A percentile compares a stretch with the other conserved stretches of the same genome.
Evolutionary conservation across 2,329 filamentous ascomycete species (phyloP).

Genomic region (Sporothrix pseudoabietina): DNA sequence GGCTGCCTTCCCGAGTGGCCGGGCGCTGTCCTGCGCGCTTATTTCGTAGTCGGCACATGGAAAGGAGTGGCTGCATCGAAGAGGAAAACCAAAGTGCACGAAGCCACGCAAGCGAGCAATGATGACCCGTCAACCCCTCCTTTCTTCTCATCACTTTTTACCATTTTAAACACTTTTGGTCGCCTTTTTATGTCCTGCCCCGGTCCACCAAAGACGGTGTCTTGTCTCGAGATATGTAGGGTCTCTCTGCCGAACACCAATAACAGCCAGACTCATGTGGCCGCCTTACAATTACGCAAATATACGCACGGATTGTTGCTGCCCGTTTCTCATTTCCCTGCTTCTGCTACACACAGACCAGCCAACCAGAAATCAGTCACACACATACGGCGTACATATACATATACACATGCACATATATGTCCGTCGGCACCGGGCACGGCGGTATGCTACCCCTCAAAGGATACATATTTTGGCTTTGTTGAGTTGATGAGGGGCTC

Average conservation of each 20-base stretch:
- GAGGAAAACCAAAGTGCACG: neutral
- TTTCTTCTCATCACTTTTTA: neutral
- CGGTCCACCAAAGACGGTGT: neutral
- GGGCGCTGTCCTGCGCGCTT: constrained; percentile 5
- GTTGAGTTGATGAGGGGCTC: neutral
- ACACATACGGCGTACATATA: neutral
- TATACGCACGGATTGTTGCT: neutral
- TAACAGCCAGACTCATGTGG: neutral
- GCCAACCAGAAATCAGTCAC: neutral
- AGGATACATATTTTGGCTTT: neutral
- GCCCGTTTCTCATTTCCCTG: neutral
- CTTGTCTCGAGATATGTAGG: constrained; percentile 3
- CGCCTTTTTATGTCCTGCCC: neutral
- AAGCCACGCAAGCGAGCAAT: neutral
- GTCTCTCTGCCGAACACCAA: constrained; percentile 1
- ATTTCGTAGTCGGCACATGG: neutral
- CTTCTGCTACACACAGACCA: neutral
- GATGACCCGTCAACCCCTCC: neutral
- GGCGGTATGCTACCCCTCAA: neutral
- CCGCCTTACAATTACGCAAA: constrained; percentile 1
- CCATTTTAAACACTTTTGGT: neutral
- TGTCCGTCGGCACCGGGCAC: constrained; percentile 2
- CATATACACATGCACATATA: too few relatives aligned
- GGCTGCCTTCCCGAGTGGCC: neutral
- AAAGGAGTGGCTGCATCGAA: neutral